A percentile compares a stretch with the other conserved stretches of the same genome.
phyloP scores from a whole-genome alignment of 2,329 filamentous ascomycete species.

The Waltergamsia citrina region DNA sequence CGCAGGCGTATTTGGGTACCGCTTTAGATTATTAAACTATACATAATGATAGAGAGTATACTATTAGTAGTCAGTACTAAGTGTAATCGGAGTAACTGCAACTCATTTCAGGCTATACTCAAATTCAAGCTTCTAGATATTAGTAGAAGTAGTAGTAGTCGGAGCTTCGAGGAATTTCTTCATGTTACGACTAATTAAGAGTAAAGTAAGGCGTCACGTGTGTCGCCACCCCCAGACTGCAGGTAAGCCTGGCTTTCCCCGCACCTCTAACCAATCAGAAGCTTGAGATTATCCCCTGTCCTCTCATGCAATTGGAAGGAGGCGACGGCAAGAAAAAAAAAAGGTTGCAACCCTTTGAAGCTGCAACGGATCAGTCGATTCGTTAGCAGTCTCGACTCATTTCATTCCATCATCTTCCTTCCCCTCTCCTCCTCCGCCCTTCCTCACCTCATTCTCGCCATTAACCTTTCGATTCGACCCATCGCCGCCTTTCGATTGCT shows the following conservation, averaged over 20 bases:
- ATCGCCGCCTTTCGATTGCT: neutral
- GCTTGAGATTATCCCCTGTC: neutral
- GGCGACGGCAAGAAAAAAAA: neutral
- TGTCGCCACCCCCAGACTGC: too few species aligned
- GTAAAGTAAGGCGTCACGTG: too few species aligned
- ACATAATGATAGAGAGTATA: too few species aligned
- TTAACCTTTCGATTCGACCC: neutral
- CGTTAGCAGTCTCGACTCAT: neutral
- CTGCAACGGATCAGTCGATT: slow-evolving; percentile 1
- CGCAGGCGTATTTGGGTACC: too few species aligned
- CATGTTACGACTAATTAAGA: too few species aligned
- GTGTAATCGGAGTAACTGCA: too few species aligned
- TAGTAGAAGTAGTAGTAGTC: too few species aligned
- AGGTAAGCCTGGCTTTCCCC: slow-evolving; percentile 3
- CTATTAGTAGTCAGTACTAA: too few species aligned
- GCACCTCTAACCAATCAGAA: slow-evolving; percentile 4
- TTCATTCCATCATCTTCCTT: neutral
- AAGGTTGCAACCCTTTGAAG: neutral
- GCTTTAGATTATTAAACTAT: too few species aligned
- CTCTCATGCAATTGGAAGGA: neutral
- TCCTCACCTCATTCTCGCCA: neutral
- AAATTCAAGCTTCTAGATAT: too few species aligned
- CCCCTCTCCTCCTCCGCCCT: neutral
- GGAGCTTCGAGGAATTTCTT: too few species aligned
- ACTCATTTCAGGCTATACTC: too few species aligned